Conservation (phyloP, 345 rosid species). For the Camelina neglecta region DNA sequence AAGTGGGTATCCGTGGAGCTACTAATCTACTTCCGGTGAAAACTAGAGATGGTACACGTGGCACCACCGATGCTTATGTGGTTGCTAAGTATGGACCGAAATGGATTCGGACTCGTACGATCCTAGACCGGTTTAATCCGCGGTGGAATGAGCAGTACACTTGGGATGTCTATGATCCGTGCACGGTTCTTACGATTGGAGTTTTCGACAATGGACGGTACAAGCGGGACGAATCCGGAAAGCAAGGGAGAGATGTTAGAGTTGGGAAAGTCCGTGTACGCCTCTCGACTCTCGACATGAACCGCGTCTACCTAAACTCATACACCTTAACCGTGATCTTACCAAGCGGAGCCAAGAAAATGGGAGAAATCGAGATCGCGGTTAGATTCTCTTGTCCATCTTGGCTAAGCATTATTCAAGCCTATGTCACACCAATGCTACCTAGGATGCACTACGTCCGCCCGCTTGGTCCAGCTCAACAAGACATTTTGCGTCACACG, state of each 20-base stretch:
- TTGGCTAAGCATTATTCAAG: constrained; percentile 75
- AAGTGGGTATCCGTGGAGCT: constrained; percentile 88
- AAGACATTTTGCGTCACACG: constrained; percentile 80
- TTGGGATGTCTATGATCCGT: constrained; percentile 89
- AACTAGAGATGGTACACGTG: constrained; percentile 86
- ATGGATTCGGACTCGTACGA: constrained; percentile 87
- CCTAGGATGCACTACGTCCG: constrained; percentile 86
- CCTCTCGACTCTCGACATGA: constrained; percentile 77
- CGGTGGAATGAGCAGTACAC: constrained; percentile 96
- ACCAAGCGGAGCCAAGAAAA: constrained; percentile 80
- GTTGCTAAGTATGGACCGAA: constrained; percentile 93
- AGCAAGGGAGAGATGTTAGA: constrained; percentile 60
- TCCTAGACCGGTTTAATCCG: constrained; percentile 86
- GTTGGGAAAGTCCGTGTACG: constrained; percentile 77
- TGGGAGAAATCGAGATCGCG: constrained; percentile 90
- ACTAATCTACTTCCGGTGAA: constrained; percentile 78
- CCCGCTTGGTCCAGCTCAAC: constrained; percentile 76
- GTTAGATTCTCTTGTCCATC: constrained; percentile 79
- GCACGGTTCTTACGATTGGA: constrained; percentile 81
- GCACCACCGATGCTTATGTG: constrained; percentile 85
- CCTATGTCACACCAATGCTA: constrained; percentile 72
- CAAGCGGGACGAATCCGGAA: constrained; percentile 63
- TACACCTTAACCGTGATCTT: constrained; percentile 62
- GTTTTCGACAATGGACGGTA: constrained; percentile 81
- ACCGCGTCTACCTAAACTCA: constrained; percentile 65